Percentiles rank a stretch among this genome's conserved stretches.
These are phyloP conservation scores for Hyphopichia wangnamkhiaoensis DNA, from an alignment of 1,139 yeast species.

Conservation along the genomic window DNA sequence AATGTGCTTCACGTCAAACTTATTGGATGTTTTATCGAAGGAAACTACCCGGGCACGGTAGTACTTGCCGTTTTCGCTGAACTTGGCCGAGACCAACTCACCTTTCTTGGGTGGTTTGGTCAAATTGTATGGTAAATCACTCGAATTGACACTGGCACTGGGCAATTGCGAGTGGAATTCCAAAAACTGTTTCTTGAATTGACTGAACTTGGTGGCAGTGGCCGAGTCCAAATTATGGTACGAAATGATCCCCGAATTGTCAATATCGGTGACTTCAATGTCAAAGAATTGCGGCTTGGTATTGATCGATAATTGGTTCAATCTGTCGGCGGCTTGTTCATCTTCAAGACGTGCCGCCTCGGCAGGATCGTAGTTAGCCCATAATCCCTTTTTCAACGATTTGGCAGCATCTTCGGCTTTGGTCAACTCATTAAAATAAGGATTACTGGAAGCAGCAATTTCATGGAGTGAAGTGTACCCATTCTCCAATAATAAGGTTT, in stretches of 20 bases:
- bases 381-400: constrained; percentile 56
- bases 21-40: constrained; percentile 48
- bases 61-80: constrained; percentile 54
- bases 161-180: constrained; percentile 44
- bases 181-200: constrained; percentile 49
- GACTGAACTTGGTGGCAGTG: constrained; percentile 33
- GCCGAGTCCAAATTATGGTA: constrained; percentile 49
- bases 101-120: constrained; percentile 52
- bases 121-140: constrained; percentile 51
- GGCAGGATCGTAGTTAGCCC: constrained; percentile 59
- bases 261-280: constrained; percentile 59
- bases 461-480: constrained; percentile 72
- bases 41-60: constrained; percentile 61
- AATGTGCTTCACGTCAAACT: constrained; percentile 57
- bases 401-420: constrained; percentile 69
- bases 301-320: constrained; percentile 21
- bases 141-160: constrained; percentile 37
- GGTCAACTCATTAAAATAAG: constrained; percentile 51
- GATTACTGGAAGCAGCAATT: constrained; percentile 60
- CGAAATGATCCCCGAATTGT: constrained; percentile 47
- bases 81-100: constrained; percentile 61
- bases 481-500: constrained; percentile 56
- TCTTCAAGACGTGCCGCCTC: constrained; percentile 24
- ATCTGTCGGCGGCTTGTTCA: constrained; percentile 13
- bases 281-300: constrained; percentile 57